Conservation (phyloP, 345 rosid genomes). For the Syzygium oleosum region DNA sequence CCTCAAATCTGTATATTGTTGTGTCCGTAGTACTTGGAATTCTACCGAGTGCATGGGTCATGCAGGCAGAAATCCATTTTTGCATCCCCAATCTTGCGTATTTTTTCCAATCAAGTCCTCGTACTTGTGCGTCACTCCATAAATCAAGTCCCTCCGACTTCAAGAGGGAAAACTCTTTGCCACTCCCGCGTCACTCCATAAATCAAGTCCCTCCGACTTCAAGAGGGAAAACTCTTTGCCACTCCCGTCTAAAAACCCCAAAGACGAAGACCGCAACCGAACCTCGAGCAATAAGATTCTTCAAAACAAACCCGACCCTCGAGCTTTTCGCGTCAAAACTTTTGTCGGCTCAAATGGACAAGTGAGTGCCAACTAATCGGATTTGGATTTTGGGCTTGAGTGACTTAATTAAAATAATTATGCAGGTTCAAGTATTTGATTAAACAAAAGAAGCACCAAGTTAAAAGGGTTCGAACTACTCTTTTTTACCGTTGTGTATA, state of each 20-base stretch:
- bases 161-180: neutral
- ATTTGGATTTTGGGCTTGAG: neutral
- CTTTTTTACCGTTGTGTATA: neutral
- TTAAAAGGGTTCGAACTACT: too few species aligned
- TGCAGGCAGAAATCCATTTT: too few species aligned
- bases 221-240: neutral
- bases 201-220: neutral
- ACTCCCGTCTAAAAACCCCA: neutral
- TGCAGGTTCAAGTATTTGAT: too few species aligned
- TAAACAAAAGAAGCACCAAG: too few species aligned
- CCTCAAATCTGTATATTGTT: too few species aligned
- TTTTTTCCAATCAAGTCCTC: too few species aligned
- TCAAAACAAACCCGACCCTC: neutral
- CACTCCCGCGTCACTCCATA: neutral
- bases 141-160: neutral
- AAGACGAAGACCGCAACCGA: neutral
- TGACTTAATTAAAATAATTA: too few species aligned
- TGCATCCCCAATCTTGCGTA: neutral
- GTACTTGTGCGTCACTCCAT: neutral
- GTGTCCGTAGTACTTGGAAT: too few species aligned
- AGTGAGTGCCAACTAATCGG: neutral
- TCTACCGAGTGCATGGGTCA: too few species aligned
- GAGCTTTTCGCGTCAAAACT: neutral
- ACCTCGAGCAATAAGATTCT: neutral
- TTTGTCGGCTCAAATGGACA: too few species aligned